Conservation (phyloP, 768 basidiomycete species). For the Tricholoma terreum region DNA sequence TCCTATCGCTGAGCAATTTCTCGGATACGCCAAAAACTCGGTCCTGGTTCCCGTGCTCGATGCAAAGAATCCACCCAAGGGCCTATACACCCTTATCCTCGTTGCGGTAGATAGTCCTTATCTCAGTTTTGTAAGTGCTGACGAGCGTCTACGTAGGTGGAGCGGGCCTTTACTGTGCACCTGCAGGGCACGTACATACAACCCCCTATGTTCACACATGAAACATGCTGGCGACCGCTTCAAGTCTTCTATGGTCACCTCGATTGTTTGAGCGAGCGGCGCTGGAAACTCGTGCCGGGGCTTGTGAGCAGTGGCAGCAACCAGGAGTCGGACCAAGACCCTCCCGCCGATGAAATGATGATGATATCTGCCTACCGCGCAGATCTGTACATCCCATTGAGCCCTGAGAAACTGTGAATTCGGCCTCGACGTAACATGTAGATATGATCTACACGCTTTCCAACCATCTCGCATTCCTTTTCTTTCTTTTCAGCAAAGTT, state of each 20-base stretch:
- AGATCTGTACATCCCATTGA: no score
- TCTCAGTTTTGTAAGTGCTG: background rate
- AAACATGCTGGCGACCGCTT: background rate
- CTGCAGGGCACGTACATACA: background rate
- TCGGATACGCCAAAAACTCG: conserved; percentile 3
- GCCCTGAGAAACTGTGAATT: no score
- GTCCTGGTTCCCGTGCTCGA: background rate
- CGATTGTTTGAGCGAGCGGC: background rate
- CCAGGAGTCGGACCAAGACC: no score
- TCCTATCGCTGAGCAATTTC: background rate
- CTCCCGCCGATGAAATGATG: no score
- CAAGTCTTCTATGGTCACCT: background rate
- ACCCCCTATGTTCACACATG: background rate
- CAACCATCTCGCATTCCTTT: no score
- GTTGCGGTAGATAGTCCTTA: background rate
- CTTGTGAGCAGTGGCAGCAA: no score
- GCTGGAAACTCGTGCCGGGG: no score
- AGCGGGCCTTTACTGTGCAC: background rate
- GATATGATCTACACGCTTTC: no score
- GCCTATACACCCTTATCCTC: conserved; percentile 2
- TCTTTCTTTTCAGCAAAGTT: no score
- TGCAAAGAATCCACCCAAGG: conserved; percentile 4
- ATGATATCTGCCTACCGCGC: no score
- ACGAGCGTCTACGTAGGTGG: no score
- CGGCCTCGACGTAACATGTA: no score